Conservation (phyloP, 371 early-diverging fungal species). For the Dichotomocladium elegans region DNA sequence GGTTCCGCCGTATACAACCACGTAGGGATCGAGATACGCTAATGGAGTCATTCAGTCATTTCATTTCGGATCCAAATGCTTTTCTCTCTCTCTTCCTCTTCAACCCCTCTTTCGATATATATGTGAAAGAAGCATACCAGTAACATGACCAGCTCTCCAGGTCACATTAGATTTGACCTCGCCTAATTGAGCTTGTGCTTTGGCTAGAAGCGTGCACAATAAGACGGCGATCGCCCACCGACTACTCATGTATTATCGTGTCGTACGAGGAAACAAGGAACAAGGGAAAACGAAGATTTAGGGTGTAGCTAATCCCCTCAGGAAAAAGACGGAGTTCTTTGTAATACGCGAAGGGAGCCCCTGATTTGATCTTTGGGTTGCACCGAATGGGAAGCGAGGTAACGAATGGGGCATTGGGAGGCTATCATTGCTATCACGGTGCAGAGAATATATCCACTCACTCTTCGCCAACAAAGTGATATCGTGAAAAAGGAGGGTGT, state of each 20-base stretch:
- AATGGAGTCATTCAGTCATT: background rate
- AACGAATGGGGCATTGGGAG: too few species aligned
- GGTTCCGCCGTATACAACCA: conserved; percentile 7
- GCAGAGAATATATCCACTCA: too few species aligned
- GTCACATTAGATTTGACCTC: conserved; percentile 26
- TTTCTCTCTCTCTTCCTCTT: too few species aligned
- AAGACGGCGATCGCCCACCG: conserved; percentile 1
- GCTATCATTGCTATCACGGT: too few species aligned
- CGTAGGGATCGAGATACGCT: conserved; percentile 9
- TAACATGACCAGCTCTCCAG: conserved; percentile 48
- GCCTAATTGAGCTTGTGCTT: conserved; percentile 17
- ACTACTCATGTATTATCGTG: background rate
- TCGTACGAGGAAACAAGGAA: background rate
- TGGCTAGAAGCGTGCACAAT: background rate
- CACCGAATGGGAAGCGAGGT: too few species aligned
- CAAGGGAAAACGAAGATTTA: too few species aligned
- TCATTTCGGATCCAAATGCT: background rate
- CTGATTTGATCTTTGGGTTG: too few species aligned
- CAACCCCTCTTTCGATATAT: background rate
- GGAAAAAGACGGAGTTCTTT: too few species aligned
- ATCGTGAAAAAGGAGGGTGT: too few species aligned
- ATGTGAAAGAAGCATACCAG: conserved; percentile 19
- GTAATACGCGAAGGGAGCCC: too few species aligned
- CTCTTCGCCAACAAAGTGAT: too few species aligned
- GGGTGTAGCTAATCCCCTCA: too few species aligned